A percentile compares a stretch with the other conserved stretches of the same genome.
phyloP scores from a whole-genome alignment of 2,329 filamentous ascomycete genomes.

The Pezicula carpinea region DNA sequence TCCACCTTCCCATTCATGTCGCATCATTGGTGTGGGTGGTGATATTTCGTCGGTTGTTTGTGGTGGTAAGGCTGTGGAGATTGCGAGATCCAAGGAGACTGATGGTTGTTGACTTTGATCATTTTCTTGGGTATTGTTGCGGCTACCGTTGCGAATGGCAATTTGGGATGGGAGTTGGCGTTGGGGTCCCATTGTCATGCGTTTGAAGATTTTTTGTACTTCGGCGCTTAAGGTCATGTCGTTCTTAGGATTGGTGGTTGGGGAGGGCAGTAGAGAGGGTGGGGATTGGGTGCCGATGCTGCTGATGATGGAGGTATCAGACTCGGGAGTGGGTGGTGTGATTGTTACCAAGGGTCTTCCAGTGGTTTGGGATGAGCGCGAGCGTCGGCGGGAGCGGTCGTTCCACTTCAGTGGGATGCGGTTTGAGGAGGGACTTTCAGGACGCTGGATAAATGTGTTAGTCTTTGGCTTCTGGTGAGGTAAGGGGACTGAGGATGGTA shows the following conservation, averaged over 20 bases:
- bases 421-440: neutral
- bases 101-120: too few species aligned
- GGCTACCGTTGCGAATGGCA: neutral
- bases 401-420: too few species aligned
- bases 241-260: neutral
- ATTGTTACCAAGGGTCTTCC: too few species aligned
- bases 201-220: neutral
- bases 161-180: neutral
- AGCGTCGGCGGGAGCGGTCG: too few species aligned
- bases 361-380: too few species aligned
- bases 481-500: too few species aligned
- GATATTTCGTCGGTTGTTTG: slow-evolving; percentile 8
- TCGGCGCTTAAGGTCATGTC: neutral
- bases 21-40: slow-evolving; percentile 24
- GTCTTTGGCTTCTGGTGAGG: neutral
- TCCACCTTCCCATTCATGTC: slow-evolving; percentile 27
- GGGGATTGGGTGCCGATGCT: neutral
- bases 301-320: neutral
- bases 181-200: neutral
- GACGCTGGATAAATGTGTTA: too few species aligned
- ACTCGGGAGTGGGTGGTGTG: too few species aligned
- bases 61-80: slow-evolving; percentile 5
- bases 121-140: too few species aligned
- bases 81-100: neutral
- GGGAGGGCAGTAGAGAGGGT: neutral